Evolutionary conservation across 176 grass and related monocot genomes (phyloP).

Genomic region (Tillandsia leiboldiana): DNA sequence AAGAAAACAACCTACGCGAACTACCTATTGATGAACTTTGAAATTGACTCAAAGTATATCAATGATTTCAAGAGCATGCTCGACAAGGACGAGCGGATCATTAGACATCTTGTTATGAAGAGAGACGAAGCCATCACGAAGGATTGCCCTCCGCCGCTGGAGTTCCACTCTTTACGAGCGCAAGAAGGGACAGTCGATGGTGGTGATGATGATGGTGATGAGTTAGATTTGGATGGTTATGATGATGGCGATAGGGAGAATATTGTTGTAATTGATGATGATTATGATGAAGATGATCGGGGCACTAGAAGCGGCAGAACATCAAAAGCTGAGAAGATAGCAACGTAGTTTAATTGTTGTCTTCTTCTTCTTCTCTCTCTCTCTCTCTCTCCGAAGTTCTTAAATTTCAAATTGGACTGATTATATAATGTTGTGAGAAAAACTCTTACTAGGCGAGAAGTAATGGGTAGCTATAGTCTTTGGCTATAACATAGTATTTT

Average conservation of each 20-base stretch:
- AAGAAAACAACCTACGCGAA: conserved; percentile 77
- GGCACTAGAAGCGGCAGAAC: conserved; percentile 17
- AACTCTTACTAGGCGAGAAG: no score
- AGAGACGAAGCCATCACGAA: conserved; percentile 64
- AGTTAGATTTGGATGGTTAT: background rate
- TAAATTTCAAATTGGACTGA: no score
- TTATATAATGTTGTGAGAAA: no score
- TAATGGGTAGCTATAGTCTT: no score
- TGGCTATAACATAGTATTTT: no score
- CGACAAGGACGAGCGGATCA: conserved; percentile 83
- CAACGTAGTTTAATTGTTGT: background rate
- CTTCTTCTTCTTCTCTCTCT: no score
- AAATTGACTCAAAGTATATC: conserved; percentile 71
- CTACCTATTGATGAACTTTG: conserved; percentile 93
- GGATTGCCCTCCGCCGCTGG: conserved; percentile 57
- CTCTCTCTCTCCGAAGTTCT: no score
- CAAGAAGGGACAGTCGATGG: conserved; percentile 48
- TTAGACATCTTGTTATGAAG: conserved; percentile 82
- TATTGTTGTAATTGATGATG: conserved; percentile 58
- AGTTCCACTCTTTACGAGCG: conserved; percentile 41
- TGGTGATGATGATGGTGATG: conserved; percentile 28
- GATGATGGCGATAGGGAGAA: conserved; percentile 9
- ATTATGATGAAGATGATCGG: conserved; percentile 25
- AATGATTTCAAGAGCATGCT: conserved; percentile 86
- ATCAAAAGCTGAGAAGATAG: conserved; percentile 6